These are phyloP conservation scores for Solanum stenotomum DNA, from an alignment of 257 asterid species.

Conservation along the genomic window DNA sequence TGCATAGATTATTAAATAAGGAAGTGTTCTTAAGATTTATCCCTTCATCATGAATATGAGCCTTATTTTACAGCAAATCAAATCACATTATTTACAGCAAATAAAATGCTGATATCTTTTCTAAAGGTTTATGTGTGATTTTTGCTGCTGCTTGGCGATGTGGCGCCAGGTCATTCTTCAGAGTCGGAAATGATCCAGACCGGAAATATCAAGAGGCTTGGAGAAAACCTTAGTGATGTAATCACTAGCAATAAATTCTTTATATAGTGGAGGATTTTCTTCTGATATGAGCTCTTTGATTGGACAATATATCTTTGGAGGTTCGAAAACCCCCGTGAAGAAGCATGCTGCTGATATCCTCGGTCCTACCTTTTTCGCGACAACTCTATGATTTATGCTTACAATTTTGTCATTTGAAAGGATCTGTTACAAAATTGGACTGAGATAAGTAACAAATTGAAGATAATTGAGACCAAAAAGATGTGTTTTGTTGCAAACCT, in stretches of 20 bases:
- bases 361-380: slow-evolving; percentile 47
- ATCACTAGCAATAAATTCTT: slow-evolving; percentile 34
- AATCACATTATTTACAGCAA: too few species aligned
- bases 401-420: too few species aligned
- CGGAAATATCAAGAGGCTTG: slow-evolving; percentile 32
- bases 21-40: too few species aligned
- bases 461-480: neutral
- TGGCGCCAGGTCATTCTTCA: neutral
- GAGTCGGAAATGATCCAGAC: slow-evolving; percentile 19
- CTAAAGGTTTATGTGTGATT: too few species aligned
- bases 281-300: slow-evolving; percentile 45
- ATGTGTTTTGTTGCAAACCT: neutral
- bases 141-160: too few species aligned
- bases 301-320: slow-evolving; percentile 33
- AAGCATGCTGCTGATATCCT: slow-evolving; percentile 64
- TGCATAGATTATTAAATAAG: too few species aligned
- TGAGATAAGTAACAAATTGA: neutral
- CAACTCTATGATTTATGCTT: slow-evolving; percentile 3
- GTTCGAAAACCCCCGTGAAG: slow-evolving; percentile 20
- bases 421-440: neutral
- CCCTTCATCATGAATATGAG: too few species aligned
- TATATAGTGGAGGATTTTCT: slow-evolving; percentile 15
- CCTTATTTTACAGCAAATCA: too few species aligned
- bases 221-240: slow-evolving; percentile 25
- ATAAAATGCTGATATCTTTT: too few species aligned